Evolutionary conservation across 2,329 filamentous ascomycete species (phyloP), one percentile per base, ranked within the genome.

Genomic region (Penicillium rolfsii): DNA sequence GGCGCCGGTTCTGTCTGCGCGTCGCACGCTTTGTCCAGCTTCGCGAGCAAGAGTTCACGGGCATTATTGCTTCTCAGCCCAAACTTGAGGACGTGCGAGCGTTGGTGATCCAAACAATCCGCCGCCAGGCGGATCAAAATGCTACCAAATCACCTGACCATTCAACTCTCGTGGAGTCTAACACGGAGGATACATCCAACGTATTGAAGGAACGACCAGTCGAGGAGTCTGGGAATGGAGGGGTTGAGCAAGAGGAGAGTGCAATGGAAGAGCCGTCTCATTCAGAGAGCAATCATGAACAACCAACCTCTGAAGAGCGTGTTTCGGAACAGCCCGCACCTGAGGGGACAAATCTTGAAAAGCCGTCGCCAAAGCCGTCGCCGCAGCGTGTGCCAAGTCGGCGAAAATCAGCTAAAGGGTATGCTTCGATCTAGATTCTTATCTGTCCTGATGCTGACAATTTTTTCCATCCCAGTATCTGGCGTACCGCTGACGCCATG

Each of bases 11-110:
- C 55, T 69, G 83, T 5, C 64, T 80, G 0, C 71, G 77, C 8
- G 70, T 81, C 5, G 72, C 81, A 1, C 67, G 76, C 19, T 87
- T 85, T 82, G 74, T 79, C 22, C 77, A 78, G 58, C 64, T 68
- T 7, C 77, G 82, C 22, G 73, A 76, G 35, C 66, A 71, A 5
- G 82, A 86, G 60, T 77, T 87, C 45, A 70, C 77, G 22, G 55
- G 67, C 2, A 71, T 76, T 1, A 74, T 87, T 19, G 66, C 72
- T 9, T 53, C 66, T 2, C 76, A 79, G 60, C 82, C 81, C 2
- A 80, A 81, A n/a, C 65, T 80, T 12, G 68, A 75, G 12, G 66
- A 71, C 7, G 63, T 76, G 6, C 40, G 54, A 7, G 57, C 8
- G 12, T 28, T 56, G 16, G 16, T 56, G 11, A 16, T 46, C 9